Evolutionary conservation across 306 rosid genomes (phyloP), one percentile per base, ranked within the genome.

Genomic region (Urtica urens): DNA sequence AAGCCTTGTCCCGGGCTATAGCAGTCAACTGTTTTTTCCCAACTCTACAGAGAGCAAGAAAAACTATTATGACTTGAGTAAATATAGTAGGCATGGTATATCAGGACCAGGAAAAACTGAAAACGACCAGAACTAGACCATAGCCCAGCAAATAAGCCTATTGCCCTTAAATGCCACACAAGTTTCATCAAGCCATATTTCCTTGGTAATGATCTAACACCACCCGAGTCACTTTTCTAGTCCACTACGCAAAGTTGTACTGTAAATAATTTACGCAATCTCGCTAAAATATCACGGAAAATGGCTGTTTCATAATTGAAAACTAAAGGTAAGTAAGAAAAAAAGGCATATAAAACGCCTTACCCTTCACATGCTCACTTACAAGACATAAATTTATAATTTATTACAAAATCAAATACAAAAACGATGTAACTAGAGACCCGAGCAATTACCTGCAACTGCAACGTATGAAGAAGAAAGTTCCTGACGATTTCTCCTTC

Each of bases 11-110:
- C 97, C 16, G 97, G 97, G 68, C 97, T 90, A 50, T 84, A 73
- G 80, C 94, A 90, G 66, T 90, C 95, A 25, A 90, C 95, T 1
- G 99, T 85, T 73, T 90, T 90, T 77, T 85, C 94, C 99, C 99
- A 90, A 74, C 95, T 85, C 99, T 87, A 45, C 38, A 48, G 44
- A 60, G 65, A 35, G 60, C 31, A 45, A 53, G 5, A 43, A 60
- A 22, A 16, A 16, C 20, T 23, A 47, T 26, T 26, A 56, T 26
- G 20, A 31, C 30, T 29, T 57, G 10, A 25, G 41, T 45, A 28
- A 27, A 11, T 22, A 8, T 23, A 24, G 27, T 49, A 46, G 7
- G 10, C 60, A 47, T 12, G 27, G 43, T 4, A 28, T 10, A 28
- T 4, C 4, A 28, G 10, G 33, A 10, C 6, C 6, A 4, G 33